phyloP scores from a whole-genome alignment of 2,329 filamentous ascomycete species.

The Paecilomyces sp. region DNA sequence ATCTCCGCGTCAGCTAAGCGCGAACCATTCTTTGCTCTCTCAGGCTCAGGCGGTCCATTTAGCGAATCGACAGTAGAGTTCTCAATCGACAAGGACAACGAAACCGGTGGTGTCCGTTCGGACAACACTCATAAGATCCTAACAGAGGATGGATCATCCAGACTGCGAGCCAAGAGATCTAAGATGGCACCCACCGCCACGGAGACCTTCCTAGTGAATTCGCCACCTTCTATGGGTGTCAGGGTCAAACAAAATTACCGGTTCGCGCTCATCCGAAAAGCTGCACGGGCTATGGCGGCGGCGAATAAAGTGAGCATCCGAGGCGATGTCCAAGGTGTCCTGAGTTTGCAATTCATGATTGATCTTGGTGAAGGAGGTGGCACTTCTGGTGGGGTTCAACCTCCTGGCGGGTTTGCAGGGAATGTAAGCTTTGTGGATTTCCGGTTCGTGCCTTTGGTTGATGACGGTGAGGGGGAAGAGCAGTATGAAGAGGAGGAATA shows the following conservation, averaged over 20 bases:
- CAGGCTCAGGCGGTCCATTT: constrained; percentile 53
- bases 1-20: constrained; percentile 55
- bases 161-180: constrained; percentile 22
- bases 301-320: constrained; percentile 89
- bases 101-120: constrained; percentile 14
- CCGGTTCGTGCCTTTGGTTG: constrained; percentile 39
- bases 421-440: constrained; percentile 42
- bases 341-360: constrained; percentile 95
- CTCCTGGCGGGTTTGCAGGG: constrained; percentile 13
- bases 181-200: constrained; percentile 38
- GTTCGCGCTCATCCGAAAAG: constrained; percentile 78
- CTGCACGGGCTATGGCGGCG: constrained; percentile 84
- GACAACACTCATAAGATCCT: constrained; percentile 25
- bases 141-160: constrained; percentile 29
- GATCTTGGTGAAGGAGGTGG: constrained; percentile 57
- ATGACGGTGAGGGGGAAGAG: constrained; percentile 34
- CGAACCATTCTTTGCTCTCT: constrained; percentile 68
- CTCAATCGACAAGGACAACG: constrained; percentile 38
- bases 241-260: constrained; percentile 74
- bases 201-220: constrained; percentile 49
- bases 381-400: constrained; percentile 10
- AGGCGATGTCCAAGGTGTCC: constrained; percentile 78
- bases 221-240: constrained; percentile 48
- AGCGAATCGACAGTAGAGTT: constrained; percentile 57
- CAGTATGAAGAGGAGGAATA: constrained; percentile 13